Conservation (phyloP, 2,329 filamentous ascomycete species). For the Trichophyton equinum region DNA sequence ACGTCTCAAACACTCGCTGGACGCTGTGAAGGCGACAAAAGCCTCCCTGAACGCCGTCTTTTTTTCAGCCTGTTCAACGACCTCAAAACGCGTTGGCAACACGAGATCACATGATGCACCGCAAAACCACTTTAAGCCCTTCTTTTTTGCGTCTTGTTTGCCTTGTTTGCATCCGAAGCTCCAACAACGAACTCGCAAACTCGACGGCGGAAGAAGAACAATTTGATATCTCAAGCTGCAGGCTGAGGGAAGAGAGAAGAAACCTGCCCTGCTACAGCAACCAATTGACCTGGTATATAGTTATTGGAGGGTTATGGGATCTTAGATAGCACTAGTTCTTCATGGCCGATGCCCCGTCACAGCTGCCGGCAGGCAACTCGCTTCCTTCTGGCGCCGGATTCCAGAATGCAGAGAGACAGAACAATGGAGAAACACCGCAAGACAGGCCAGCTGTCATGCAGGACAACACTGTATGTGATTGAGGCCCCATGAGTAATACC, state of each 20-base stretch:
- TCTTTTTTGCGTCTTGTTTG: neutral
- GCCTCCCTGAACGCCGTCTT: neutral
- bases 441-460: conserved; percentile 5
- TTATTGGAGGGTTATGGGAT: neutral
- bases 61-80: neutral
- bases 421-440: conserved; percentile 2
- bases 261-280: neutral
- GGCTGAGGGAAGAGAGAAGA: neutral
- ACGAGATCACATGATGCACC: conserved; percentile 1
- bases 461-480: conserved; percentile 10
- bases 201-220: neutral
- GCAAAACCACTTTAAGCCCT: neutral
- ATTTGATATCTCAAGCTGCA: neutral
- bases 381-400: conserved; percentile 1
- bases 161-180: neutral
- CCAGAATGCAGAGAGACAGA: neutral
- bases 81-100: neutral
- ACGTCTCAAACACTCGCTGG: too few relatives aligned
- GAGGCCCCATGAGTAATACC: neutral
- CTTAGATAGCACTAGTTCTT: neutral
- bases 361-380: neutral
- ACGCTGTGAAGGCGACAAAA: too few relatives aligned
- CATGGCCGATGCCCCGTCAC: conserved; percentile 8
- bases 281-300: neutral
- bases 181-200: neutral